Percentiles rank a stretch among this genome's conserved stretches.
Evolutionary conservation across 2,329 filamentous ascomycete species (phyloP).

Genomic region (Aspergillus thermomutatus): DNA sequence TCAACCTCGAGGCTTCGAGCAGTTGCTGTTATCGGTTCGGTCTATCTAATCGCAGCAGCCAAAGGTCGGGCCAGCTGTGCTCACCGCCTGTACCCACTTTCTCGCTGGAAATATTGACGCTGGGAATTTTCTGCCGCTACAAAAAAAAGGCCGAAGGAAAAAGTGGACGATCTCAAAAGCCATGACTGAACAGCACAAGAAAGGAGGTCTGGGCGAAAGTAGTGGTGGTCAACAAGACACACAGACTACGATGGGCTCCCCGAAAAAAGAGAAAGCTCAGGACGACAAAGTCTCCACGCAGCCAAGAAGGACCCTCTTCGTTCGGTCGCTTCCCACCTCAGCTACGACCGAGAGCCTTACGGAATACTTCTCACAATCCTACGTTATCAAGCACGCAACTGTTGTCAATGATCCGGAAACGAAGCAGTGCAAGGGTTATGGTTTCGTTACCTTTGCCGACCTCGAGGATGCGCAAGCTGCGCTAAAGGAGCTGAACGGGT

Average conservation of each 20-base stretch:
- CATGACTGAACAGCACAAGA: slow-evolving; percentile 22
- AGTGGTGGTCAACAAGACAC: slow-evolving; percentile 15
- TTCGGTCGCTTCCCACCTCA: slow-evolving; percentile 75
- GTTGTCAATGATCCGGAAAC: slow-evolving; percentile 83
- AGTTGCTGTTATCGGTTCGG: not conserved
- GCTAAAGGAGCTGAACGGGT: slow-evolving; percentile 74
- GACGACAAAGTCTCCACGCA: slow-evolving; percentile 23
- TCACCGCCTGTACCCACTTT: slow-evolving; percentile 24
- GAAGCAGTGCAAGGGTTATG: slow-evolving; percentile 85
- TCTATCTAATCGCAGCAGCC: not conserved
- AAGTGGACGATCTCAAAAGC: slow-evolving; percentile 8
- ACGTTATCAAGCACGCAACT: slow-evolving; percentile 92
- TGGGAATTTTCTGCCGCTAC: slow-evolving; percentile 31
- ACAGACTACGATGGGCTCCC: slow-evolving; percentile 18
- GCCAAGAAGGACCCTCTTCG: slow-evolving; percentile 71
- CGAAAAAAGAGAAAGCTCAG: slow-evolving; percentile 17
- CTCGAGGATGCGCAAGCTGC: slow-evolving; percentile 83
- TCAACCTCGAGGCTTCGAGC: not conserved
- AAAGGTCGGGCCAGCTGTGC: not conserved
- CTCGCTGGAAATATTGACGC: slow-evolving; percentile 8
- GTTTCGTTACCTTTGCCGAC: slow-evolving; percentile 96
- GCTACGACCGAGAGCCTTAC: slow-evolving; percentile 80
- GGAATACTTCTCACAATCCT: slow-evolving; percentile 89
- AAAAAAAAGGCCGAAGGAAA: slow-evolving; percentile 15
- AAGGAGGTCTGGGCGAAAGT: slow-evolving; percentile 1